Conservation (phyloP, 306 rosid genomes). For the Crotalaria pallida region DNA sequence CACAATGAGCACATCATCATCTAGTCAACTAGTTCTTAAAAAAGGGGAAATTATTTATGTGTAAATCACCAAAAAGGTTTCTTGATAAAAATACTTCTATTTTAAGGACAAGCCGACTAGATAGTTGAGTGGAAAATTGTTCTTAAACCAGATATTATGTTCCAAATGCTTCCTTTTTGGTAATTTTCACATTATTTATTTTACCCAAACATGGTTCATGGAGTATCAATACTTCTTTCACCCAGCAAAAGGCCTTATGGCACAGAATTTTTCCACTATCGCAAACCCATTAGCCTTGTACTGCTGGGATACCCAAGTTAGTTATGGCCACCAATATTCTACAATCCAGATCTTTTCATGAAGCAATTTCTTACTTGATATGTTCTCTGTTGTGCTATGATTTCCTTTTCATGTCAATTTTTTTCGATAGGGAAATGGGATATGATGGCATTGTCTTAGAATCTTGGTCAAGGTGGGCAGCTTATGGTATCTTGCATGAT, state of each 20-base stretch:
- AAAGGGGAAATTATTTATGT: neutral
- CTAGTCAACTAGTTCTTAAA: neutral
- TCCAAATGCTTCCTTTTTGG: neutral
- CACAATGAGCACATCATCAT: neutral
- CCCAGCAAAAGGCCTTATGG: neutral
- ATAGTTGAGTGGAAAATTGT: neutral
- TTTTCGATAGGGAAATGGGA: constrained; percentile 75
- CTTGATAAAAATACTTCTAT: neutral
- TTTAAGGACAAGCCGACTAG: constrained; percentile 6
- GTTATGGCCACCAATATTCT: neutral
- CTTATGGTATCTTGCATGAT: constrained; percentile 70
- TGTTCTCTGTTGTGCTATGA: neutral
- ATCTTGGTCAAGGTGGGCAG: constrained; percentile 99
- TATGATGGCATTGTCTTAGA: constrained; percentile 93
- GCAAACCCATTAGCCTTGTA: neutral
- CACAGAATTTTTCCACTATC: neutral
- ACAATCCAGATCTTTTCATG: neutral
- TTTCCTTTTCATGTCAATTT: constrained; percentile 9
- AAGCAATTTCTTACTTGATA: constrained; percentile 8
- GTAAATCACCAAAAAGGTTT: neutral
- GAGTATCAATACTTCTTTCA: constrained; percentile 3
- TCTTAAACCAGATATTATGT: neutral
- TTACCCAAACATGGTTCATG: neutral
- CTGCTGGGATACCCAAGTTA: neutral
- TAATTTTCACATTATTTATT: neutral